These are phyloP conservation scores for Viola pubescens DNA, from an alignment of 441 rosid species.

Conservation along the genomic window DNA sequence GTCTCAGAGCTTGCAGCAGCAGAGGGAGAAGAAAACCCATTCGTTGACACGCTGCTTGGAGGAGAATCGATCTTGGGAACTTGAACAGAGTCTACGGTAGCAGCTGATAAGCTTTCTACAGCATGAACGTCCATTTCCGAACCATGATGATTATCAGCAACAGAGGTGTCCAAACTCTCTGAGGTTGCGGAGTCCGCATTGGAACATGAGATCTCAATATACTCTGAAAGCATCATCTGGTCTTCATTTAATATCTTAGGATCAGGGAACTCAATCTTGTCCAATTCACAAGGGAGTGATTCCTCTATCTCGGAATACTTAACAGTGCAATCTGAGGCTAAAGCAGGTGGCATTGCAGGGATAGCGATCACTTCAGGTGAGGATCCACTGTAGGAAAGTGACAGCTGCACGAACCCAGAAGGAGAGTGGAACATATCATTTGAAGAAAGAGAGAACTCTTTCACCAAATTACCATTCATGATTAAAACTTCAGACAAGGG, in stretches of 20 bases:
- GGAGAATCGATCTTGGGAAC: conserved; percentile 67
- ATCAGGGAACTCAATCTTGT: conserved; percentile 95
- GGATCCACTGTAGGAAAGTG: conserved; percentile 68
- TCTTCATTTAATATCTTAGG: conserved; percentile 81
- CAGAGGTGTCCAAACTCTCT: conserved; percentile 49
- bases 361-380: conserved; percentile 86
- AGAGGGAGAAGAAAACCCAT: conserved; percentile 62
- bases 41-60: conserved; percentile 64
- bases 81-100: conserved; percentile 36
- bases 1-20: conserved; percentile 52
- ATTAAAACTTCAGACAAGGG: conserved; percentile 80
- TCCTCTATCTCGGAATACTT: conserved; percentile 41
- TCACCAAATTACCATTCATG: conserved; percentile 68
- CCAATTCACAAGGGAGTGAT: conserved; percentile 48
- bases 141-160: conserved; percentile 47
- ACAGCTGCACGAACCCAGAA: conserved; percentile 82
- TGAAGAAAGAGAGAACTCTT: conserved; percentile 92
- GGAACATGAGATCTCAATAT: conserved; percentile 54
- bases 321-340: conserved; percentile 31
- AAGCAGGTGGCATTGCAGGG: conserved; percentile 36
- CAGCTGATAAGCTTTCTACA: conserved; percentile 45
- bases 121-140: conserved; percentile 34
- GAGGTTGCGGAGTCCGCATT: conserved; percentile 55
- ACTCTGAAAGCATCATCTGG: conserved; percentile 94
- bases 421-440: conserved; percentile 95